Base-by-base conservation (phyloP, 805 yeast species). In the Candida jianshihensis region DNA sequence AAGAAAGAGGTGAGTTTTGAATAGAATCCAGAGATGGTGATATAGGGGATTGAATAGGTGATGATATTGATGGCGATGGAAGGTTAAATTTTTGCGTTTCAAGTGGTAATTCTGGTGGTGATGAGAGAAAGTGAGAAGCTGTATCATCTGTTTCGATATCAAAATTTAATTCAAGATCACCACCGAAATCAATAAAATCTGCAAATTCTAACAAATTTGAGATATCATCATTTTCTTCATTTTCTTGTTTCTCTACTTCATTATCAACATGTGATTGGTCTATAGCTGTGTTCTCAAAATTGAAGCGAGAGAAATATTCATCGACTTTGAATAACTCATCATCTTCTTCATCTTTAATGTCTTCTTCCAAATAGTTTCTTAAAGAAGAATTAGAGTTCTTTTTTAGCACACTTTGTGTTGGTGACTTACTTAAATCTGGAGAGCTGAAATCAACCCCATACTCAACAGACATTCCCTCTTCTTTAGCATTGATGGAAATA, bases 401-500 rank as follows among this genome's bases (percentile, higher is more conserved):
- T 39, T 61, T 54, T 35, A 63, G 40, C 26, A 61, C 63, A 35
- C 65, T 59, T 24, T 57, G 54, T 7, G 61, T 47, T 4, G 69
- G 68, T 4, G 66, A 59, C 36, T 60, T 60, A 9, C 49, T 44
- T 26, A 57, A 37, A 43, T 61, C 66, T 1, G 68, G 67, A 20
- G 34, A 30, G 16, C 30, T 31, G 2, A 18, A 16, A 2, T 38
- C 51, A 18, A 31, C 30, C 11, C 47, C 49, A n/a, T 37, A 12
- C 24, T 67, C 62, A n/a, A 74, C 60, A 33, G 61, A 53, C 73
- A 71, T 71, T 6, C 79, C 80, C 46, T 59, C 66, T 42, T 59
- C 66, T 39, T 59, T 61, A 7, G 68, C 69, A 31, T 65, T 64
- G 2, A 54, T 41, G 2, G 63, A 59, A 10, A 63, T 49, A 0